Conservation (phyloP, 345 rosid genomes). For the Acer yangbiense region DNA sequence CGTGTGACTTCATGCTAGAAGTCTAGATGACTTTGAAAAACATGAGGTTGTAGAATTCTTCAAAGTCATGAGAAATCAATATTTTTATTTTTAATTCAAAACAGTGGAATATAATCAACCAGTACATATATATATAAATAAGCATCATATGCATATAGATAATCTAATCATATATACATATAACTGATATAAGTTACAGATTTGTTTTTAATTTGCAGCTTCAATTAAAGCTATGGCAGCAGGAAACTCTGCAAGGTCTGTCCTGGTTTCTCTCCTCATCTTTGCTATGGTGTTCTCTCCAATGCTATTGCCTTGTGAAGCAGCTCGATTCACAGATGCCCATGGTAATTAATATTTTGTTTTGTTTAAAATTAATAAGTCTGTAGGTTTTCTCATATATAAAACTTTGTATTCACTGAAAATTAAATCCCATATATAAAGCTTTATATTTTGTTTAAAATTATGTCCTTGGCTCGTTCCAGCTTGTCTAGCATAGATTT, state of each 20-base stretch:
- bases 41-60: too few relatives aligned
- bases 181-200: too few relatives aligned
- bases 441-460: not conserved
- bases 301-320: slow-evolving; percentile 8
- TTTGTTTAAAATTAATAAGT: too few relatives aligned
- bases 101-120: too few relatives aligned
- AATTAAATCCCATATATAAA: too few relatives aligned
- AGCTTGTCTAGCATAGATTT: not conserved
- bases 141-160: not conserved
- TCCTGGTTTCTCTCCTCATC: slow-evolving; percentile 24
- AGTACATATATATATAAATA: too few relatives aligned
- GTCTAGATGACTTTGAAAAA: not conserved
- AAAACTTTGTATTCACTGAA: too few relatives aligned
- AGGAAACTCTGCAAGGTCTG: not conserved
- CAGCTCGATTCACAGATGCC: slow-evolving; percentile 11
- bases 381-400: too few relatives aligned
- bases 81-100: too few relatives aligned
- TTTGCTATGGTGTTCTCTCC: slow-evolving; percentile 26
- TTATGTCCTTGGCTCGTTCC: not conserved
- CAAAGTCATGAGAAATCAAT: too few relatives aligned
- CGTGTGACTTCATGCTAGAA: not conserved
- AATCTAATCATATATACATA: not conserved
- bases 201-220: too few relatives aligned
- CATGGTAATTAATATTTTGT: slow-evolving; percentile 22
- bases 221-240: slow-evolving; percentile 11